These are phyloP conservation scores for Daldinia grandis DNA, from an alignment of 495 filamentous ascomycete genomes.

Conservation along the genomic window DNA sequence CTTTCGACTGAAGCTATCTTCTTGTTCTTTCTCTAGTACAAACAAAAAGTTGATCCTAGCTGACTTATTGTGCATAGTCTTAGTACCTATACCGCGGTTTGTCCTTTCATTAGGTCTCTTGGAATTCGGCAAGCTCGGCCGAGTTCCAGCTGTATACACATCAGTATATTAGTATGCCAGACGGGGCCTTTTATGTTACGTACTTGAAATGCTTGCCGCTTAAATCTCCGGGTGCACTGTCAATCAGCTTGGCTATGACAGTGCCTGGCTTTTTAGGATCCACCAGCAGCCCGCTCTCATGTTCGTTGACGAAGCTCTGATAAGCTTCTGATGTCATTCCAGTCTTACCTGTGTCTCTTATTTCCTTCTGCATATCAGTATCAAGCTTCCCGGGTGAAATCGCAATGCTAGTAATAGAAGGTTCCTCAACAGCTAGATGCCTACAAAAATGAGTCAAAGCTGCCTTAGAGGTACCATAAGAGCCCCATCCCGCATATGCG, in stretches of 20 bases:
- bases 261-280: slow-evolving; percentile 84
- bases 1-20: slow-evolving; percentile 82
- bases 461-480: slow-evolving; percentile 87
- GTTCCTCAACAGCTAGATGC: slow-evolving; percentile 81
- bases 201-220: slow-evolving; percentile 80
- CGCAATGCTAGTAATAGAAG: slow-evolving; percentile 71
- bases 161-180: slow-evolving; percentile 50
- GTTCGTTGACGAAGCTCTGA: slow-evolving; percentile 69
- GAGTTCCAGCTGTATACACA: slow-evolving; percentile 70
- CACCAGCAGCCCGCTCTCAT: slow-evolving; percentile 75
- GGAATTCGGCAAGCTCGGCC: slow-evolving; percentile 69
- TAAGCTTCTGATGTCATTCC: slow-evolving; percentile 72
- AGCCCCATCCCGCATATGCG: slow-evolving; percentile 77
- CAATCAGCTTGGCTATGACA: slow-evolving; percentile 81
- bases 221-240: slow-evolving; percentile 65
- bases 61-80: slow-evolving; percentile 18
- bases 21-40: slow-evolving; percentile 18
- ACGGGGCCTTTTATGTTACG: slow-evolving; percentile 9
- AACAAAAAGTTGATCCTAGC: not conserved
- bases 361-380: slow-evolving; percentile 89
- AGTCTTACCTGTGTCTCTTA: slow-evolving; percentile 73
- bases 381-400: slow-evolving; percentile 88
- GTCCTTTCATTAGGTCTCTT: slow-evolving; percentile 48
- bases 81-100: slow-evolving; percentile 22
- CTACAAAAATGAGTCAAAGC: slow-evolving; percentile 82